A percentile compares a stretch with the other conserved stretches of the same genome.
phyloP scores from a whole-genome alignment of 139 green algal genomes.

The Raphidocelis subcapitata region DNA sequence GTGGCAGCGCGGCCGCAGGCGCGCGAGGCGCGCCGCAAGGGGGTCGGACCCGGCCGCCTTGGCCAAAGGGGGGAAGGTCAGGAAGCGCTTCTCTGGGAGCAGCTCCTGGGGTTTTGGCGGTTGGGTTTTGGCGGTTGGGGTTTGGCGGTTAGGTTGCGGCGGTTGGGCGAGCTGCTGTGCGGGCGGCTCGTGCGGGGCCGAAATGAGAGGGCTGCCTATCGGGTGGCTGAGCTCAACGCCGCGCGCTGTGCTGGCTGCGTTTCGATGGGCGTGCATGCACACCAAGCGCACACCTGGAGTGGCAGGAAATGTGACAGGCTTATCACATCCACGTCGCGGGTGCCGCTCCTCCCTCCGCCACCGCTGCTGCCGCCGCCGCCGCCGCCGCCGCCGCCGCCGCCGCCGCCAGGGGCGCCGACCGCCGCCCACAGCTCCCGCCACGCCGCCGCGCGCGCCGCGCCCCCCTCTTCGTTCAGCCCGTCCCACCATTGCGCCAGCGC shows the following conservation, averaged over 20 bases:
- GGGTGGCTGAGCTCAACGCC: no score
- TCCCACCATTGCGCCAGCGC: no score
- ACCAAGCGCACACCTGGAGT: slow-evolving; percentile 8
- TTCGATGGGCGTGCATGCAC: not conserved
- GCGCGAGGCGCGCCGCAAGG: slow-evolving; percentile 43
- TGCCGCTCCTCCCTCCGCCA: slow-evolving; percentile 12
- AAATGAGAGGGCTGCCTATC: no score
- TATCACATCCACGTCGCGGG: slow-evolving; percentile 37
- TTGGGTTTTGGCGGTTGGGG: no score
- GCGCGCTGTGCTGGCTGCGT: no score
- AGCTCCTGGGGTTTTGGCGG: slow-evolving; percentile 28
- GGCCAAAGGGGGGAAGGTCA: slow-evolving; percentile 69
- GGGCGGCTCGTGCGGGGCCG: no score
- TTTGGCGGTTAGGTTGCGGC: no score
- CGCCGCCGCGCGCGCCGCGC: not conserved
- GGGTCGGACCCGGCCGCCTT: slow-evolving; percentile 57
- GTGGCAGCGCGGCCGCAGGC: slow-evolving; percentile 56
- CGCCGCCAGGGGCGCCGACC: not conserved
- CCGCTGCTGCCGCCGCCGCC: not conserved
- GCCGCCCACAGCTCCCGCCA: no score
- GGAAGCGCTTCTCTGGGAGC: slow-evolving; percentile 77
- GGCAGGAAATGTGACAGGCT: slow-evolving; percentile 70
- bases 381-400: not conserved
- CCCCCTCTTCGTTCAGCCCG: not conserved
- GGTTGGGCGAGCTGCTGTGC: no score